Percentiles rank a stretch among this genome's conserved stretches.
These are phyloP conservation scores for Strobilomyces dryophilus DNA, from an alignment of 768 basidiomycete genomes.

Conservation along the genomic window DNA sequence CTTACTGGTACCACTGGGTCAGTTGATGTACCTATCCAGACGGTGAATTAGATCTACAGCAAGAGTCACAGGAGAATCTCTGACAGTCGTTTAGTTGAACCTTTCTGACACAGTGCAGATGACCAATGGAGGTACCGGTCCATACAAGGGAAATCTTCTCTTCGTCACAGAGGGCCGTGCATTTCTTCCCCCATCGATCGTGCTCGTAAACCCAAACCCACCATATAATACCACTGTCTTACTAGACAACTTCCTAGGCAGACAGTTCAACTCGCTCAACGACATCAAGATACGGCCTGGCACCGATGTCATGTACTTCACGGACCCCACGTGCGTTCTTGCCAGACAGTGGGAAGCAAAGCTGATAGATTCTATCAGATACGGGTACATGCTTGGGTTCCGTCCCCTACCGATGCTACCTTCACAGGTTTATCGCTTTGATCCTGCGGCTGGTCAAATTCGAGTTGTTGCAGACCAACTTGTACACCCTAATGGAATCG, in stretches of 20 bases:
- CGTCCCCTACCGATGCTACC: constrained; percentile 55
- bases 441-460: constrained; percentile 59
- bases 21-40: background rate
- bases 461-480: constrained; percentile 75
- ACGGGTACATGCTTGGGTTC: constrained; percentile 63
- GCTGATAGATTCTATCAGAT: constrained; percentile 33
- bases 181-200: background rate
- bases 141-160: too few relatives aligned
- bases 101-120: background rate
- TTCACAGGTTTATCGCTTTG: constrained; percentile 15
- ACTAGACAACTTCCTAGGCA: constrained; percentile 73
- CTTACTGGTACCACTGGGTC: background rate
- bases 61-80: too few relatives aligned
- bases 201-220: background rate
- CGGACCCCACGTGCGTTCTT: constrained; percentile 38
- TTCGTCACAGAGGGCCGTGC: background rate
- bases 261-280: constrained; percentile 81
- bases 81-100: background rate
- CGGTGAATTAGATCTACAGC: background rate
- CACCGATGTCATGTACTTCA: background rate
- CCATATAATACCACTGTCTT: constrained; percentile 66
- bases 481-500: constrained; percentile 68
- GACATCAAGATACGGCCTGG: background rate
- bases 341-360: background rate
- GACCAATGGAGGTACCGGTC: background rate